A percentile compares a stretch with the other conserved stretches of the same genome.
phyloP scores from a whole-genome alignment of 1,284 basidiomycete species.

The Polyporus tsugae region DNA sequence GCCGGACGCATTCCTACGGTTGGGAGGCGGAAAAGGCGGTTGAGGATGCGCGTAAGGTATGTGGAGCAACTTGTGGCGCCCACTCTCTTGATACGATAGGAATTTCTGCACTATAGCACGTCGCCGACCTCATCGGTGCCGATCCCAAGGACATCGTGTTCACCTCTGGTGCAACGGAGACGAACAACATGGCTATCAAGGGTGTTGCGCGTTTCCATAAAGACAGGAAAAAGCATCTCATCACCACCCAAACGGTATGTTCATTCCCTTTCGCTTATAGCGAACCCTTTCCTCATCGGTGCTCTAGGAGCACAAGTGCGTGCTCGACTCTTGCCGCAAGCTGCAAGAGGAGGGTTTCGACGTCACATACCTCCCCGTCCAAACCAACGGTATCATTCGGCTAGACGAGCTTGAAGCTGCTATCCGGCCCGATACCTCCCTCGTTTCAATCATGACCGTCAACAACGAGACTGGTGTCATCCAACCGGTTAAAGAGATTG shows the following conservation, averaged over 20 bases:
- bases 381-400: constrained; percentile 83
- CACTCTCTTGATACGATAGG: neutral
- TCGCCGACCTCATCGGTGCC: constrained; percentile 93
- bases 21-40: constrained; percentile 98
- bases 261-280: neutral
- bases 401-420: constrained; percentile 47
- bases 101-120: constrained; percentile 58
- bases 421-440: constrained; percentile 43
- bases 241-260: constrained; percentile 89
- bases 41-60: constrained; percentile 87
- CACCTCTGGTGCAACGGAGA: constrained; percentile 98
- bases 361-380: constrained; percentile 95
- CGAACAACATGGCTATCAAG: constrained; percentile 98
- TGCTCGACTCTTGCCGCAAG: constrained; percentile 96
- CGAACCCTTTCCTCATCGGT: neutral
- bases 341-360: constrained; percentile 98
- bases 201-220: constrained; percentile 96
- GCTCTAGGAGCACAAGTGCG: constrained; percentile 96
- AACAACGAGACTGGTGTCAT: constrained; percentile 99
- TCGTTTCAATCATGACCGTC: constrained; percentile 93
- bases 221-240: constrained; percentile 90
- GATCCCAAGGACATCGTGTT: constrained; percentile 97
- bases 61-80: constrained; percentile 38
- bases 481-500: constrained; percentile 97
- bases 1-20: constrained; percentile 97